Evolutionary conservation across 2,329 filamentous ascomycete species (phyloP).

Genomic region (Diaporthe amygdali): DNA sequence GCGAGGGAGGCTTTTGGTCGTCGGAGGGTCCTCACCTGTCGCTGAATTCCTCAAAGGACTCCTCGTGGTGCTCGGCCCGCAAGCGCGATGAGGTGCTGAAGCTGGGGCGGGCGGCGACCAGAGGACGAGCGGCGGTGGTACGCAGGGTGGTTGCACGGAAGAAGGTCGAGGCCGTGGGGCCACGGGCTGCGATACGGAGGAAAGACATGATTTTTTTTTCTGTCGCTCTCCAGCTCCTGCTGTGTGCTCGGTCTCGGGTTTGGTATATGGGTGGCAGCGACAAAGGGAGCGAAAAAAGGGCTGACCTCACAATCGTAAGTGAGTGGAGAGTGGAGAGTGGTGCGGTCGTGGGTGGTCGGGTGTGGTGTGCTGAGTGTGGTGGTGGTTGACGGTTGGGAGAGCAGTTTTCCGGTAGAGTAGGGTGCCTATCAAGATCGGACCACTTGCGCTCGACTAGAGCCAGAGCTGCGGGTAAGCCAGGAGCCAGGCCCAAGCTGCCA

Average conservation of each 20-base stretch:
- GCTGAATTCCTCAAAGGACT: constrained; percentile 99
- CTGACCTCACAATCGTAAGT: constrained; percentile 29
- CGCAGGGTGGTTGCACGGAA: constrained; percentile 68
- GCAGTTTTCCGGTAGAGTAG: constrained; percentile 8
- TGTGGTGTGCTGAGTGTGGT: constrained; percentile 8
- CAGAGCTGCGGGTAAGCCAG: constrained; percentile 11
- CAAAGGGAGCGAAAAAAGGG: constrained; percentile 28
- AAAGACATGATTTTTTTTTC: constrained; percentile 39
- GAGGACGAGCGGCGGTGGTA: constrained; percentile 49
- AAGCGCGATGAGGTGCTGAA: constrained; percentile 69
- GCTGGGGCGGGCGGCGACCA: constrained; percentile 54
- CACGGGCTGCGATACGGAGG: constrained; percentile 75
- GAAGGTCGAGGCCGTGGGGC: constrained; percentile 61
- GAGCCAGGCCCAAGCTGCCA: constrained; percentile 2
- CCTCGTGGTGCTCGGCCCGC: constrained; percentile 77
- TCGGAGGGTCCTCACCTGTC: constrained; percentile 73
- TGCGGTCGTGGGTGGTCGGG: constrained; percentile 10
- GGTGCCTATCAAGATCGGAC: constrained; percentile 16
- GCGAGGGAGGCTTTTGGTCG: constrained; percentile 18
- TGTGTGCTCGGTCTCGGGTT: background rate
- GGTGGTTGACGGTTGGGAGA: constrained; percentile 14
- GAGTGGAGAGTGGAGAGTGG: constrained; percentile 23
- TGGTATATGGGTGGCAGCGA: constrained; percentile 65
- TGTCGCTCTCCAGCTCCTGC: background rate
- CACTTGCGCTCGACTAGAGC: constrained; percentile 8